phyloP scores from a whole-genome alignment of 1,139 yeast species.

The Saccharomyces hybrid region DNA sequence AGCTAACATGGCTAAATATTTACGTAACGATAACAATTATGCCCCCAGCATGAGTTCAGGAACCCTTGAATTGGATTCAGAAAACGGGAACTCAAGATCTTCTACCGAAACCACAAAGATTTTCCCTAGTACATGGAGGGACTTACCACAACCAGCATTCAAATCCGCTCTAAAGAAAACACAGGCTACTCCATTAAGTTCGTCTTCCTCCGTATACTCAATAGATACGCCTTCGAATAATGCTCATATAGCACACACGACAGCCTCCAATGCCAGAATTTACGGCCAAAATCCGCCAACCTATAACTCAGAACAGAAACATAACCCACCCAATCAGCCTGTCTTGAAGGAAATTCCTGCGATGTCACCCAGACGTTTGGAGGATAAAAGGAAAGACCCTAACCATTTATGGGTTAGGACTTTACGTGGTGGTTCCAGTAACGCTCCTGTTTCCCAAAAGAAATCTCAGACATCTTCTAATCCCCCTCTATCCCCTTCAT shows the following conservation, averaged over 20 bases:
- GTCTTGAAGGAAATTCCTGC: neutral
- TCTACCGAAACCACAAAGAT: neutral
- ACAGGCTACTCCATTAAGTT: neutral
- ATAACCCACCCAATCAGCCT: neutral
- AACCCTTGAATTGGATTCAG: neutral
- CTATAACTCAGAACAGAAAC: neutral
- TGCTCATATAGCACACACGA: neutral
- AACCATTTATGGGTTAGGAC: neutral
- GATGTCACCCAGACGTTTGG: neutral
- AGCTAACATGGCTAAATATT: neutral
- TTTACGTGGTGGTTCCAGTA: neutral
- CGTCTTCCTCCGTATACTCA: neutral
- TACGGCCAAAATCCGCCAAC: neutral
- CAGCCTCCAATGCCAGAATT: neutral
- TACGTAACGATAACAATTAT: neutral
- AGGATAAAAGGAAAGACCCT: neutral
- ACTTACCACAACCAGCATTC: neutral
- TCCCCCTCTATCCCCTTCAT: neutral
- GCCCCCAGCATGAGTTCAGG: neutral
- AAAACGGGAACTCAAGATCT: neutral
- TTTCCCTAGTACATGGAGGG: neutral
- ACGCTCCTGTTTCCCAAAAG: neutral
- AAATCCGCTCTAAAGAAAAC: neutral
- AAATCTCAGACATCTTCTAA: neutral
- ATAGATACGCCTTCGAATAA: neutral